These are phyloP conservation scores for Aspergillus carlsbadensis DNA, from an alignment of 495 filamentous ascomycete species.

Conservation along the genomic window DNA sequence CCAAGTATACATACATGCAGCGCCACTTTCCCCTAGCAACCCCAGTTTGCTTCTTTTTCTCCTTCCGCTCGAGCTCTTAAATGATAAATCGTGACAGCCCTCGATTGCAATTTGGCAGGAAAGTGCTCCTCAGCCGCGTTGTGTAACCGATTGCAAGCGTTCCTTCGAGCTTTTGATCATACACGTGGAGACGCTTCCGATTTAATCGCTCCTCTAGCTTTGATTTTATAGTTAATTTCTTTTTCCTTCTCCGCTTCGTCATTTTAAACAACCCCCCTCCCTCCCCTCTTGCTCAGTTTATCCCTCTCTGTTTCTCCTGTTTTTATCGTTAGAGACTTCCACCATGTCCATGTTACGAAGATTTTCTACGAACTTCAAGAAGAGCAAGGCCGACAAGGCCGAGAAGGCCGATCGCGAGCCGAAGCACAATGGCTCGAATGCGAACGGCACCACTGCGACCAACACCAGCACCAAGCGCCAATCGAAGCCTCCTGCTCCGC, in stretches of 20 bases:
- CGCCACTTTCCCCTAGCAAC: not conserved
- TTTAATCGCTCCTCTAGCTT: not conserved
- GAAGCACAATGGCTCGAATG: conserved; percentile 35
- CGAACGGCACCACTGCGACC: conserved; percentile 4
- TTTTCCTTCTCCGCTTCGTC: conserved; percentile 3
- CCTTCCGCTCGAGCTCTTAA: not conserved
- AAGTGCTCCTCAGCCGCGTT: not conserved
- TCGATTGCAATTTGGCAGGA: not conserved
- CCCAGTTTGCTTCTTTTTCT: not conserved
- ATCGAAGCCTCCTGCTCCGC: conserved; percentile 34
- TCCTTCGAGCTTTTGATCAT: not conserved
- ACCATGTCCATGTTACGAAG: conserved; percentile 50
- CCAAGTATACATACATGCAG: not conserved
- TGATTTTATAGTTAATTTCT: conserved; percentile 1
- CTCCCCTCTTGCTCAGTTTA: conserved; percentile 12
- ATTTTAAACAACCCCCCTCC: conserved; percentile 4
- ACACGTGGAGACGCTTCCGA: conserved; percentile 10
- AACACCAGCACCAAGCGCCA: conserved; percentile 36
- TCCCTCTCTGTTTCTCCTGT: conserved; percentile 12
- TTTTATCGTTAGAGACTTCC: conserved; percentile 19
- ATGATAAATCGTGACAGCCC: not conserved
- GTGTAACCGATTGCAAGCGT: not conserved
- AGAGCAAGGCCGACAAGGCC: conserved; percentile 37
- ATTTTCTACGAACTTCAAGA: conserved; percentile 53
- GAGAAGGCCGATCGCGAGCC: conserved; percentile 40